These are phyloP conservation scores for Ustilago cynodontis DNA, from an alignment of 1,284 basidiomycete species.

Conservation along the genomic window DNA sequence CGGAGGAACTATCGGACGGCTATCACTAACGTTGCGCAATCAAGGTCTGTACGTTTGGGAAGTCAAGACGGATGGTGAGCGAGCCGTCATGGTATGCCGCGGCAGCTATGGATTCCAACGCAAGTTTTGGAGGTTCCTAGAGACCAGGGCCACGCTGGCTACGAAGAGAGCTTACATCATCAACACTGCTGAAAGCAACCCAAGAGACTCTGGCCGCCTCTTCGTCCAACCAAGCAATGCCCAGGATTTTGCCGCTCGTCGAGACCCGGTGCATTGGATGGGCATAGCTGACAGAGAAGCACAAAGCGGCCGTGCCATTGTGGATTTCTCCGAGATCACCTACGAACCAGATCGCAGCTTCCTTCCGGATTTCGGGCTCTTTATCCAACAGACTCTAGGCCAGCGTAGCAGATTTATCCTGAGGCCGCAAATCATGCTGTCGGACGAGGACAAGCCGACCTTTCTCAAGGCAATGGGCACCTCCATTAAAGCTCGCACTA, in stretches of 20 bases:
- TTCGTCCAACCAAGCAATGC: neutral
- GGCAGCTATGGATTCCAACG: neutral
- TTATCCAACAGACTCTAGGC: neutral
- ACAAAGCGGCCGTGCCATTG: neutral
- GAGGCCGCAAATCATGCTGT: neutral
- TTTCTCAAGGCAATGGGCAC: neutral
- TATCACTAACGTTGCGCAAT: neutral
- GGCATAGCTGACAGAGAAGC: neutral
- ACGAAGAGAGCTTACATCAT: neutral
- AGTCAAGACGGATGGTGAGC: neutral
- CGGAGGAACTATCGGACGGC: neutral
- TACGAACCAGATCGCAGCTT: neutral
- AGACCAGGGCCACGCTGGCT: neutral
- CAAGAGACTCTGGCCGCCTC: neutral
- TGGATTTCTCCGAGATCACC: neutral
- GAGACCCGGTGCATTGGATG: neutral
- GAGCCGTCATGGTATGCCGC: conserved; percentile 5
- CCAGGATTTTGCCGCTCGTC: neutral
- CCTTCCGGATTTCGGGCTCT: too few relatives aligned
- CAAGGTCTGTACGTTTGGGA: neutral
- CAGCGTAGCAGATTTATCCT: neutral
- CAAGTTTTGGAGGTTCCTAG: neutral
- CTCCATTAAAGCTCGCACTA: neutral
- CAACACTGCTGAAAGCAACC: neutral
- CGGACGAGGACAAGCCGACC: neutral